Evolutionary conservation across 2,329 filamentous ascomycete species (phyloP).

Genomic region (Lizonia empirigonia): DNA sequence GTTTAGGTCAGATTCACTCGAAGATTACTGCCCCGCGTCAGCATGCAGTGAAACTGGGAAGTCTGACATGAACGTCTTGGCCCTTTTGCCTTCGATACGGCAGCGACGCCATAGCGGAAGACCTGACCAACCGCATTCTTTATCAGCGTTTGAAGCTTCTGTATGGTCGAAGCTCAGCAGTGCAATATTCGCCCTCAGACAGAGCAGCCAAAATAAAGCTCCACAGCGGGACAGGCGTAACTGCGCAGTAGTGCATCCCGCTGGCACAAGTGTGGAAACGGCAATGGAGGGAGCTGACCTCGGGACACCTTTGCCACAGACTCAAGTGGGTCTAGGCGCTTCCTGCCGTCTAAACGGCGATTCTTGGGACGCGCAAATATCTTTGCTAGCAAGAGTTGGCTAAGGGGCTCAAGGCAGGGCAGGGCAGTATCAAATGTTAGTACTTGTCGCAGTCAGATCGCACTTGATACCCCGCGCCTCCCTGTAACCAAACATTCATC

Average conservation of each 20-base stretch:
- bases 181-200: neutral
- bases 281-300: conserved; percentile 13
- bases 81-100: neutral
- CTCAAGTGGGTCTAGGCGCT: conserved; percentile 15
- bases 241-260: conserved; percentile 8
- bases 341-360: conserved; percentile 7
- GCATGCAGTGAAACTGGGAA: conserved; percentile 1
- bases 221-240: conserved; percentile 2
- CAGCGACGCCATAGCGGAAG: neutral
- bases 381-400: conserved; percentile 14
- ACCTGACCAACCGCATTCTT: conserved; percentile 5
- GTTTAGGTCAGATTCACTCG: neutral
- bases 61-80: neutral
- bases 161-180: neutral
- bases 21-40: conserved; percentile 2
- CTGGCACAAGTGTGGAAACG: conserved; percentile 3
- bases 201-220: conserved; percentile 6
- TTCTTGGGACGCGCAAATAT: conserved; percentile 6
- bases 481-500: conserved; percentile 7
- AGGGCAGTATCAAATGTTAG: conserved; percentile 5
- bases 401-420: conserved; percentile 9
- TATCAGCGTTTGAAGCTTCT: neutral
- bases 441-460: conserved; percentile 13
- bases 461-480: conserved; percentile 10
- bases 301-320: conserved; percentile 3